Conservation (phyloP, 345 rosid genomes). For the Boechera stricta region DNA sequence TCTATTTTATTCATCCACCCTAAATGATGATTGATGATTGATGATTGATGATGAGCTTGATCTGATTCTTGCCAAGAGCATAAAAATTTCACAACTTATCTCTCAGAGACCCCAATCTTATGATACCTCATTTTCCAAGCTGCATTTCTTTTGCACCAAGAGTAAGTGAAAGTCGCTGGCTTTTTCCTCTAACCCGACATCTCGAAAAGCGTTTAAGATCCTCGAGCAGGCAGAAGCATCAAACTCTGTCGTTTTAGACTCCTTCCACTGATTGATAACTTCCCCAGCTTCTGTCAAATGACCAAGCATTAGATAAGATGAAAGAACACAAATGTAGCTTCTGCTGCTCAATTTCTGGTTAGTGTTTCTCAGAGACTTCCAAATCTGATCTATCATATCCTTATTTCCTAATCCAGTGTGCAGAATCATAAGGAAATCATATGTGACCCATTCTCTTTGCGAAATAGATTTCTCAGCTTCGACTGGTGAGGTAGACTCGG, state of each 20-base stretch:
- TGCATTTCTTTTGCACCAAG: slow-evolving; percentile 54
- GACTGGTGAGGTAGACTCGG: slow-evolving; percentile 54
- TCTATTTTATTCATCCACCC: slow-evolving; percentile 26
- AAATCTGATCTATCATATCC: slow-evolving; percentile 79
- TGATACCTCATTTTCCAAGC: slow-evolving; percentile 26
- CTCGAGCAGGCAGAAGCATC: slow-evolving; percentile 62
- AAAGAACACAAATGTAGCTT: slow-evolving; percentile 74
- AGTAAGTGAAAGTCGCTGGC: slow-evolving; percentile 57
- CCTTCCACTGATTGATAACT: slow-evolving; percentile 83
- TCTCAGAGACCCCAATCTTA: slow-evolving; percentile 18
- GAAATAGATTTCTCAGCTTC: slow-evolving; percentile 68
- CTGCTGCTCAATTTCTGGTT: slow-evolving; percentile 86
- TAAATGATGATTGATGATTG: slow-evolving; percentile 8
- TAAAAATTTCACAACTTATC: neutral
- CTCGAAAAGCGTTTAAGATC: slow-evolving; percentile 61
- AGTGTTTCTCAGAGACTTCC: slow-evolving; percentile 86
- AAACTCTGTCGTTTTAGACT: slow-evolving; percentile 61
- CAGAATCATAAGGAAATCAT: slow-evolving; percentile 82
- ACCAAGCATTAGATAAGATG: slow-evolving; percentile 80
- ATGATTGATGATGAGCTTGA: slow-evolving; percentile 14
- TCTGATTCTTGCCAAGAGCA: slow-evolving; percentile 10
- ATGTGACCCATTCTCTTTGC: slow-evolving; percentile 89
- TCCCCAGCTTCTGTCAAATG: slow-evolving; percentile 69
- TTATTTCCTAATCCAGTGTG: slow-evolving; percentile 78
- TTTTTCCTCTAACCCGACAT: slow-evolving; percentile 56